Conservation (phyloP, 495 filamentous ascomycete species). For the Articulospora tetracladia region DNA sequence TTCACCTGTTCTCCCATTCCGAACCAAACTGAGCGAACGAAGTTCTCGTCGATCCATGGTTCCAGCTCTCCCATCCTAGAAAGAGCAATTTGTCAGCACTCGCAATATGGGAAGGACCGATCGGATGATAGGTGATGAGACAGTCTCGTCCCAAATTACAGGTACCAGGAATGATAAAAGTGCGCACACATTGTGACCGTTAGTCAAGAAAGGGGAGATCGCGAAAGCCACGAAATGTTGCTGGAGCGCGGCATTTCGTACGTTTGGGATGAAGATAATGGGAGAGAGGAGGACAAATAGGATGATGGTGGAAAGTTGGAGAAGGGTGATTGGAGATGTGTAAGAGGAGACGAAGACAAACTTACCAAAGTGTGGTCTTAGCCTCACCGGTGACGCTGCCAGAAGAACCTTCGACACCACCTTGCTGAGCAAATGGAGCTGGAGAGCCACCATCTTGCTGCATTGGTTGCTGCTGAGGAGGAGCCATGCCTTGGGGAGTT, state of each 20-base stretch:
- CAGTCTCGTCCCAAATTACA: too few relatives aligned
- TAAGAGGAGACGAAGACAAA: slow-evolving; percentile 9
- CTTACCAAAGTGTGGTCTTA: slow-evolving; percentile 83
- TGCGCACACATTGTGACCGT: too few relatives aligned
- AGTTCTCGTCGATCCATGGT: slow-evolving; percentile 99
- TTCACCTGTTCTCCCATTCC: slow-evolving; percentile 87
- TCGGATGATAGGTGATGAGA: too few relatives aligned
- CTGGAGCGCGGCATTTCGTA: too few relatives aligned
- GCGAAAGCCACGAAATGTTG: too few relatives aligned
- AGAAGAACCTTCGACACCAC: slow-evolving; percentile 31
- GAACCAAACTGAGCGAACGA: slow-evolving; percentile 91
- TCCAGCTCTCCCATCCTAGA: slow-evolving; percentile 97
- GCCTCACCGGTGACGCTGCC: slow-evolving; percentile 53
- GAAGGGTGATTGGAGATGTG: not conserved
- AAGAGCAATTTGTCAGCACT: slow-evolving; percentile 6
- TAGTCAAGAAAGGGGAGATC: too few relatives aligned
- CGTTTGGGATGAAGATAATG: not conserved
- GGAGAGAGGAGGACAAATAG: not conserved
- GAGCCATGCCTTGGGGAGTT: slow-evolving; percentile 29
- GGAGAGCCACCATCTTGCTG: slow-evolving; percentile 39
- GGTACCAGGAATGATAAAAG: too few relatives aligned
- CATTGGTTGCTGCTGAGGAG: slow-evolving; percentile 54
- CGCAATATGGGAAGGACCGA: too few relatives aligned
- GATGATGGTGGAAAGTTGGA: not conserved
- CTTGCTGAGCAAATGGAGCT: slow-evolving; percentile 29